These are phyloP conservation scores for Trichosporon ovoides DNA, from an alignment of 1,284 basidiomycete genomes.

Conservation along the genomic window DNA sequence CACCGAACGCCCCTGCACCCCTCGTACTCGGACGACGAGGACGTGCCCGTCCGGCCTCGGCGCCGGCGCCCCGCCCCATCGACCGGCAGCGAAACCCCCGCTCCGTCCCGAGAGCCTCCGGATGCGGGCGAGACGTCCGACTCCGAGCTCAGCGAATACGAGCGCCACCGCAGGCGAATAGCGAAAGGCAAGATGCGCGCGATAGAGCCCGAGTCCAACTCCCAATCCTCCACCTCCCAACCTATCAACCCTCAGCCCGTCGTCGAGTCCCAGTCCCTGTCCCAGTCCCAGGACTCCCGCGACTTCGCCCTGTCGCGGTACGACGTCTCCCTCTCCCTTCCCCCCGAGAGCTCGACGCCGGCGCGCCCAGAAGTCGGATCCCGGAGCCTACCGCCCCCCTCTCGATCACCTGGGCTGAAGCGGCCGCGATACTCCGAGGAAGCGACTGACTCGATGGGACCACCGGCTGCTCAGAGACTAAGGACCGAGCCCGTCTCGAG, in stretches of 20 bases:
- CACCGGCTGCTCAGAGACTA: background rate
- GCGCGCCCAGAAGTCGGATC: background rate
- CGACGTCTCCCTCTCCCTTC: background rate
- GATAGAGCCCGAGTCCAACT: background rate
- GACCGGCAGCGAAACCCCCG: background rate
- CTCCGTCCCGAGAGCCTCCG: no score
- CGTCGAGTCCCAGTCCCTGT: constrained; percentile 9
- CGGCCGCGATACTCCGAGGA: background rate
- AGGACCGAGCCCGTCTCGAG: background rate
- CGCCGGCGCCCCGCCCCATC: background rate
- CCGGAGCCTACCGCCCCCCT: background rate
- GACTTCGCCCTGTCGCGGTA: constrained; percentile 10
- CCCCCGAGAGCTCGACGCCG: background rate
- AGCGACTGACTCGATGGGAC: background rate
- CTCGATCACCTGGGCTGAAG: background rate
- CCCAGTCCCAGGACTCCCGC: constrained; percentile 18
- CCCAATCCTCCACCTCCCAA: no score
- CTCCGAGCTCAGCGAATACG: constrained; percentile 27
- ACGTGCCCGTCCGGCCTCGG: background rate
- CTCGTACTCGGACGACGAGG: background rate
- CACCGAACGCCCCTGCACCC: background rate
- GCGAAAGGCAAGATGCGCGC: constrained; percentile 4
- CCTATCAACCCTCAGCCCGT: background rate
- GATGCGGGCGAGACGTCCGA: constrained; percentile 13
- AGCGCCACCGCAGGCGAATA: constrained; percentile 11